A percentile compares a stretch with the other conserved stretches of the same genome.
These are phyloP conservation scores for Rheum nobile DNA, from an alignment of 148 eudicot genomes.

Conservation along the genomic window DNA sequence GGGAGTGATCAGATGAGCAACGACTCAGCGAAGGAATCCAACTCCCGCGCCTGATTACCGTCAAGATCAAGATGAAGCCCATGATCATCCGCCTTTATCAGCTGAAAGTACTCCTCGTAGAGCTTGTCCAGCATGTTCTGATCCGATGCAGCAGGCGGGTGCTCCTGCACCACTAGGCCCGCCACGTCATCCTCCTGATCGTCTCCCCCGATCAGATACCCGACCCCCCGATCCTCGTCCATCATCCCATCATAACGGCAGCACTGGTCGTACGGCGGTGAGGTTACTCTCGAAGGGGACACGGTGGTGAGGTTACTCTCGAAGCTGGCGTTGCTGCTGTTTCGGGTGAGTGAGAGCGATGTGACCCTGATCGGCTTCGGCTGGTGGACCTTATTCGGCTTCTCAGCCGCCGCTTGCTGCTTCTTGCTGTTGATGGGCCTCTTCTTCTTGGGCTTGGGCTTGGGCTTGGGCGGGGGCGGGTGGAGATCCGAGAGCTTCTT, in stretches of 20 bases:
- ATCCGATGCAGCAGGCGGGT: neutral
- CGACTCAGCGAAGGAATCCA: slow-evolving; percentile 28
- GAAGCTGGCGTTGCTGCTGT: slow-evolving; percentile 23
- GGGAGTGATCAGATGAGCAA: slow-evolving; percentile 15
- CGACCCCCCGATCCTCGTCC: neutral
- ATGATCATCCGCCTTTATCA: slow-evolving; percentile 26
- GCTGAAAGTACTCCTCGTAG: slow-evolving; percentile 46
- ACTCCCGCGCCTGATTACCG: neutral
- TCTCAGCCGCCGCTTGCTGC: neutral
- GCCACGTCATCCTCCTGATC: slow-evolving; percentile 1
- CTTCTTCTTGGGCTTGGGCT: neutral
- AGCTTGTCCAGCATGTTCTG: slow-evolving; percentile 25
- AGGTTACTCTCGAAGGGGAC: neutral
- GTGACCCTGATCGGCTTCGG: slow-evolving; percentile 36
- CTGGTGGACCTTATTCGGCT: slow-evolving; percentile 22
- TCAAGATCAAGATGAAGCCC: slow-evolving; percentile 3
- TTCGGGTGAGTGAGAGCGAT: slow-evolving; percentile 21
- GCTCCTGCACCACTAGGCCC: neutral
- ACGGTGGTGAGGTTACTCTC: slow-evolving; percentile 11
- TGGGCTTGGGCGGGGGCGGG: slow-evolving; percentile 11
- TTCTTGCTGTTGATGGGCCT: neutral
- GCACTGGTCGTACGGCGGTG: neutral
- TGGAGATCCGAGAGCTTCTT: neutral
- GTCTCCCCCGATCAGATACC: neutral
- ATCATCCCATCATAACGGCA: neutral